A percentile compares a stretch with the other conserved stretches of the same genome.
phyloP scores from a whole-genome alignment of 202 grass and related monocot species.

The Elaeis oleifera region DNA sequence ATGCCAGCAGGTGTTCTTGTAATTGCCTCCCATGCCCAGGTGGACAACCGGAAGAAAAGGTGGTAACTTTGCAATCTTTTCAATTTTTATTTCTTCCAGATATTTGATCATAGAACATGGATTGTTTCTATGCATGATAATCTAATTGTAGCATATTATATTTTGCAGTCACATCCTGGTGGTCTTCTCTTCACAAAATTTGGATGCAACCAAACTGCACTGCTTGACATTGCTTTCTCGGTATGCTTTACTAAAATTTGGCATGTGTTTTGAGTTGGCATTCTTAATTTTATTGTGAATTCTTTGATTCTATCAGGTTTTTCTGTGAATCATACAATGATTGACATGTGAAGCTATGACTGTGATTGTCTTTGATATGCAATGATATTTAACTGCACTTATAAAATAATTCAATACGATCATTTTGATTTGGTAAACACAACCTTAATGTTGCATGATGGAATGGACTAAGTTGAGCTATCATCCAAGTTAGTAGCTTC shows the following conservation, averaged over 20 bases:
- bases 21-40: constrained; percentile 69
- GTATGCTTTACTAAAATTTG: constrained; percentile 29
- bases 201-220: constrained; percentile 60
- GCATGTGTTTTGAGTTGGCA: neutral
- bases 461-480: no score
- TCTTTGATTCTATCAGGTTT: no score
- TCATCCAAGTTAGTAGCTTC: no score
- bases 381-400: no score
- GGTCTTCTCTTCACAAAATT: constrained; percentile 93
- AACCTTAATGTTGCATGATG: no score
- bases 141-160: constrained; percentile 7
- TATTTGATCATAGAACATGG: neutral
- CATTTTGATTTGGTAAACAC: no score
- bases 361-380: no score
- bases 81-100: constrained; percentile 10
- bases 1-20: constrained; percentile 74
- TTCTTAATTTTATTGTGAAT: neutral
- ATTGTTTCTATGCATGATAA: neutral
- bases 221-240: constrained; percentile 81
- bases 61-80: constrained; percentile 6
- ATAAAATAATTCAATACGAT: no score
- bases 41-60: constrained; percentile 81
- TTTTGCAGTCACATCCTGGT: constrained; percentile 55
- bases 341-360: no score
- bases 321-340: neutral